Percentiles rank a stretch among this genome's conserved stretches.
Conservation (phyloP, 169 alveolate genomes). For the Plasmodium fragile region DNA sequence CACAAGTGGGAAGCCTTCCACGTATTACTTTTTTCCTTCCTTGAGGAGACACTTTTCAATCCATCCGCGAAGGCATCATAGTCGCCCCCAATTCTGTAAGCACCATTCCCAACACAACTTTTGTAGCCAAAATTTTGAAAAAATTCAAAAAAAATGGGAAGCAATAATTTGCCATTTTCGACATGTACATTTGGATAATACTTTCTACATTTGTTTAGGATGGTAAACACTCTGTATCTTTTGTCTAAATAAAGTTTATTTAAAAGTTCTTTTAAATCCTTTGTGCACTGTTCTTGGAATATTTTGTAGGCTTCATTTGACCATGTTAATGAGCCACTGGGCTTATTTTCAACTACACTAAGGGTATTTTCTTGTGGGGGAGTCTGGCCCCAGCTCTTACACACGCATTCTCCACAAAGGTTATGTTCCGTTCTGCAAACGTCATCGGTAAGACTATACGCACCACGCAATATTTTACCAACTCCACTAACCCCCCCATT, state of each 20-base stretch:
- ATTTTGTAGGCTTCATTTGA: neutral
- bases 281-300: slow-evolving; percentile 44
- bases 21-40: neutral
- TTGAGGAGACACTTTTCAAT: neutral
- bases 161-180: slow-evolving; percentile 52
- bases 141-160: slow-evolving; percentile 41
- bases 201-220: slow-evolving; percentile 54
- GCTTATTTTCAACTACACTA: neutral
- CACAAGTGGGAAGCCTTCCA: neutral
- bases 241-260: slow-evolving; percentile 53
- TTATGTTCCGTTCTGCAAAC: neutral
- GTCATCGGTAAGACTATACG: neutral
- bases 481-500: neutral
- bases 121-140: slow-evolving; percentile 70
- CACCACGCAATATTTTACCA: neutral
- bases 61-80: neutral
- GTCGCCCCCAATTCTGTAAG: neutral
- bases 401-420: neutral
- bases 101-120: slow-evolving; percentile 27
- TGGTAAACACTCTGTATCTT: slow-evolving; percentile 63
- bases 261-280: slow-evolving; percentile 37
- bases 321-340: neutral
- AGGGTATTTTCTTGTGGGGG: neutral
- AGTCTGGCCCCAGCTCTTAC: neutral
- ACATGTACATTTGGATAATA: slow-evolving; percentile 65